Conservation (phyloP, 2,329 filamentous ascomycete species). For the Tothia fuscella region DNA sequence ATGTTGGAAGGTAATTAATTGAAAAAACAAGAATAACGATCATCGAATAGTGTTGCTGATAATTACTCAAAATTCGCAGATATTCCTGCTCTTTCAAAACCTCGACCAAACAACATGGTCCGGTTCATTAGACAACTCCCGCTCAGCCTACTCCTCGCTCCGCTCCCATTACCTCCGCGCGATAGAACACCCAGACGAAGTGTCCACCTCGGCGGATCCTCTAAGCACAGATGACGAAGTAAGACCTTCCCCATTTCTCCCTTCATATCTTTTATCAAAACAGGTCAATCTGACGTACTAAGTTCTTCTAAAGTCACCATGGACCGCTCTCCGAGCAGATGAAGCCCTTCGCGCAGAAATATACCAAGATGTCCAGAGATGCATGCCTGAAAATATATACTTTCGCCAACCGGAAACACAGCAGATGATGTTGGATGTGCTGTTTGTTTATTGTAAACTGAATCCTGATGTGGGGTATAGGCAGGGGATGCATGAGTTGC, state of each 20-base stretch:
- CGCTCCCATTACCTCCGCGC: conserved; percentile 66
- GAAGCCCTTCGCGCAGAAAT: conserved; percentile 80
- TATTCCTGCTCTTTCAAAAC: conserved; percentile 64
- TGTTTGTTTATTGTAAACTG: conserved; percentile 91
- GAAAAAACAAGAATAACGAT: conserved; percentile 5
- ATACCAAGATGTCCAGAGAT: conserved; percentile 82
- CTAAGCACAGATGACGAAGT: conserved; percentile 69
- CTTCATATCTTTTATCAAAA: conserved; percentile 13
- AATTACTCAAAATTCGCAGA: conserved; percentile 34
- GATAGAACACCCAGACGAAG: conserved; percentile 72
- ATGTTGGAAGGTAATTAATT: conserved; percentile 66
- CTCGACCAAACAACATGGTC: conserved; percentile 56
- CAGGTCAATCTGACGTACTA: no score
- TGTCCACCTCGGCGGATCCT: conserved; percentile 66
- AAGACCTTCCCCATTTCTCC: conserved; percentile 19
- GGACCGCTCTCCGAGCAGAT: conserved; percentile 76
- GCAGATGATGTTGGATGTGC: conserved; percentile 68
- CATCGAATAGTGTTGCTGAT: no score
- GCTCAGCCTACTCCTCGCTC: conserved; percentile 61
- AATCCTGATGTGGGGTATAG: conserved; percentile 81
- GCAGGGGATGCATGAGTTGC: conserved; percentile 97
- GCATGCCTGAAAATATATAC: conserved; percentile 79
- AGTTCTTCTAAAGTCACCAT: conserved; percentile 61
- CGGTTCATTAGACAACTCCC: conserved; percentile 52
- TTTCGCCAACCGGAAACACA: conserved; percentile 75